A percentile compares a stretch with the other conserved stretches of the same genome.
Conservation (phyloP, 495 filamentous ascomycete species). For the Evernia prunastri region DNA sequence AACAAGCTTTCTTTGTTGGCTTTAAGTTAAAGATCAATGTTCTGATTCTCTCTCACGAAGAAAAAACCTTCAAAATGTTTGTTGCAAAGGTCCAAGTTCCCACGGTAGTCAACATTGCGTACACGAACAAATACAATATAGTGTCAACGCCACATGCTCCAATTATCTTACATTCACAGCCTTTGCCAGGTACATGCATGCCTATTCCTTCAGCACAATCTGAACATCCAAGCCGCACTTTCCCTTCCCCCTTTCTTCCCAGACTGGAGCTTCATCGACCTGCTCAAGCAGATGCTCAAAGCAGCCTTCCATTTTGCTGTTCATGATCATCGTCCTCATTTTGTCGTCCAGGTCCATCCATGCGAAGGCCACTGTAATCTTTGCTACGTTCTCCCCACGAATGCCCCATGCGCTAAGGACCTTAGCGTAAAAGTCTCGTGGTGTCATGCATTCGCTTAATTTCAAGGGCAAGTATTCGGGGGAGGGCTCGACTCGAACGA, state of each 20-base stretch:
- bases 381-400: neutral
- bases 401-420: constrained; percentile 4
- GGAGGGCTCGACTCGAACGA: constrained; percentile 6
- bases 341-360: constrained; percentile 6
- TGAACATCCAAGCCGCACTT: constrained; percentile 12
- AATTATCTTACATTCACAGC: neutral
- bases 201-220: constrained; percentile 5
- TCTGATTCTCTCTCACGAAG: neutral
- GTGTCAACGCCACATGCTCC: neutral
- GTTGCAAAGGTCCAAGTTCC: neutral
- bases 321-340: constrained; percentile 12
- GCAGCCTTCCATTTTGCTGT: neutral
- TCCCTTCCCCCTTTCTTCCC: neutral
- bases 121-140: neutral
- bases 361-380: constrained; percentile 1
- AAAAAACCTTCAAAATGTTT: neutral
- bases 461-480: constrained; percentile 7
- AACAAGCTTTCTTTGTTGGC: no score
- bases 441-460: neutral
- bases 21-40: no score
- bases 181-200: no score
- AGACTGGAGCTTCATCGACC: constrained; percentile 5
- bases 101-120: neutral
- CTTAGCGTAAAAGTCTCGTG: neutral
- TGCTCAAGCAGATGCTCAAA: constrained; percentile 10